Base-by-base conservation (phyloP, 768 basidiomycete genomes). In the Rossbeevera mucosa region DNA sequence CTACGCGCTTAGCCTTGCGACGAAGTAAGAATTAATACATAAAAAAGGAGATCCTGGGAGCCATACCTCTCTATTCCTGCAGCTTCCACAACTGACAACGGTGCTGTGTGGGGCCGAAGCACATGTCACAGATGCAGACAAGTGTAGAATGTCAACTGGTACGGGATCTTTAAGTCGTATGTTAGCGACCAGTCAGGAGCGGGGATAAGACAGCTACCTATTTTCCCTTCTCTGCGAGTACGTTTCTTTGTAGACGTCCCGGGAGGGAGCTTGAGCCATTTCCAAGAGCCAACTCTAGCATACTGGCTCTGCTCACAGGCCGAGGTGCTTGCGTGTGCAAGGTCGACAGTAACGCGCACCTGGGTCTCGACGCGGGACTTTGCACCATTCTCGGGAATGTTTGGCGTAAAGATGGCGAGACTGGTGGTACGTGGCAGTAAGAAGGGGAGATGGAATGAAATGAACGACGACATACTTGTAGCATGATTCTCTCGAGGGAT, bases 301-400 rank as follows among this genome's bases (percentile, higher is more conserved):
- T 91, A 91, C 57, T 80, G 82, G 62, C 69, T 67, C 6, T 80
- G 79, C 56, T 88, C 81, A 7, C 76, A 75, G 2, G 80, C 76
- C 5, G 84, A 80, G 5, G 74, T 66, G 60, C 77, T 83, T 21
- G 83, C 75, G 60, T 86, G 81, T 5, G 86, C 86, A 45, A 91
- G 75, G 63, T 92, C 88, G 33, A 95, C 75, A 3, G 85, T 81
- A 36, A 94, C 81, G 64, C 92, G 84, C 45, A 95, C 85, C 74
- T 95, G 93, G 3, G 93, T 95, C 68, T 95, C 93, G n/a, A 95
- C 93, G 29, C 93, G 82, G 44, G 89, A 92, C 70, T 95, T 94
- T 13, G 92, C 85, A 22, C 92, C 93, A 41, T 75, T 72, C 59
- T 82, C 80, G 5, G 93, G 91, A 49, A 95, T 83, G 62, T 83